Percentiles rank a stretch among this genome's conserved stretches.
Evolutionary conservation across 2,329 filamentous ascomycete species (phyloP).

Genomic region (Dryadomyces quercus-mongolicae): DNA sequence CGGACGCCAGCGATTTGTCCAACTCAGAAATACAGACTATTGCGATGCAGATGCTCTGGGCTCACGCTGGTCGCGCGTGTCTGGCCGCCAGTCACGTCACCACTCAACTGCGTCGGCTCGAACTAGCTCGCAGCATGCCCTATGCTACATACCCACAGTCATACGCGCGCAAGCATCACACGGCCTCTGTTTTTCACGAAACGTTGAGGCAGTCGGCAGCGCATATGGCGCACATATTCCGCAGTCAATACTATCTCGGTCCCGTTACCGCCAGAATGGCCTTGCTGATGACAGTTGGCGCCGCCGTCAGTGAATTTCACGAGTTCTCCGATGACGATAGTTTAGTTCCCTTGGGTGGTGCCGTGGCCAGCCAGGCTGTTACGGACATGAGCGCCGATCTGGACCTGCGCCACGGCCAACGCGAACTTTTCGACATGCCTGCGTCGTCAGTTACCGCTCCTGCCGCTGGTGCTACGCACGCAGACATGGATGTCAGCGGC

Average conservation of each 20-base stretch:
- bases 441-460: no score
- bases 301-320: background rate
- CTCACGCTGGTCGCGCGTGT: constrained; percentile 4
- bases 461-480: no score
- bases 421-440: background rate
- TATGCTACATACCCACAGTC: background rate
- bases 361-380: constrained; percentile 1
- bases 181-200: constrained; percentile 1
- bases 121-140: background rate
- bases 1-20: no score
- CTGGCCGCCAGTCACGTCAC: constrained; percentile 4
- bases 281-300: constrained; percentile 3
- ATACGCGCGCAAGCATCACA: background rate
- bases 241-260: constrained; percentile 3
- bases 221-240: background rate
- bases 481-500: no score
- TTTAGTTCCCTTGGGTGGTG: background rate
- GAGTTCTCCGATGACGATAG: background rate
- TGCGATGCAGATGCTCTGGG: constrained; percentile 5
- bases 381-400: background rate
- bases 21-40: background rate
- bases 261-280: constrained; percentile 6
- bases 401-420: background rate
- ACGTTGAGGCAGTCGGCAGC: background rate
- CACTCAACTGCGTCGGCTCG: constrained; percentile 3